Evolutionary conservation across 1,284 basidiomycete species (phyloP), one percentile per base, ranked within the genome.

Genomic region (Moesziomyces sp.): DNA sequence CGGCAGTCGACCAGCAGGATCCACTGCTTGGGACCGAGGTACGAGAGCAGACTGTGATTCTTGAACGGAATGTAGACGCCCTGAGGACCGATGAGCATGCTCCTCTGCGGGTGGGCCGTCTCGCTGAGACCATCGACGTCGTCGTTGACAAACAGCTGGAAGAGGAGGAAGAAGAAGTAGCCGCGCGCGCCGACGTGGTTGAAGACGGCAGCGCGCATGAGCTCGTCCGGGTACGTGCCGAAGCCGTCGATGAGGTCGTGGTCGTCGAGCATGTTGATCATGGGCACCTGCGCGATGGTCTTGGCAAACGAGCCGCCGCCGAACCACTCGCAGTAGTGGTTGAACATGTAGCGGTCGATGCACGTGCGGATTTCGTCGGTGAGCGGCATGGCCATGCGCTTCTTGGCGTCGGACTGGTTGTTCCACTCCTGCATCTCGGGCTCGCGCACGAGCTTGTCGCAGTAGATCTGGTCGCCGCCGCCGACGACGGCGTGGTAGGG

Each of bases 401-500:
- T 87, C 34, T 90, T 87, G 3, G 88, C 85, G 77, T 90, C 90
- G 52, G 88, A 85, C 43, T 89, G 87, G n/a, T 87, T 87, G 46
- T 94, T 87, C 94, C 95, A 98, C 26, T 89, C 89, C 83, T 91
- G 90, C 55, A 88, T 76, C 69, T 87, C 87, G 11, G 86, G 73
- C 62, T 81, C 80, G 40, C 72, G 48, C 18, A 74, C 63, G 14
- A 78, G 57, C 54, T 67, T 65, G 59, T 78, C 75, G 46, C 70
- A 71, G 74, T 80, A 77, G 48, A 80, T 79, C 71, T 84, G 83
- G 60, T 84, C 83, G 24, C 83, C 83, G 28, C 93, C 93, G 21
- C 93, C 93, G 5, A 94, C 88, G 44, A 94, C 85, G 8, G 88
- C 90, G 82, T 98, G 96, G 84, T 93, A 96, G 0, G 95, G 94